Percentiles rank a stretch among this genome's conserved stretches.
Evolutionary conservation across 768 basidiomycete genomes (phyloP).

Genomic region (Amanita inopinata): DNA sequence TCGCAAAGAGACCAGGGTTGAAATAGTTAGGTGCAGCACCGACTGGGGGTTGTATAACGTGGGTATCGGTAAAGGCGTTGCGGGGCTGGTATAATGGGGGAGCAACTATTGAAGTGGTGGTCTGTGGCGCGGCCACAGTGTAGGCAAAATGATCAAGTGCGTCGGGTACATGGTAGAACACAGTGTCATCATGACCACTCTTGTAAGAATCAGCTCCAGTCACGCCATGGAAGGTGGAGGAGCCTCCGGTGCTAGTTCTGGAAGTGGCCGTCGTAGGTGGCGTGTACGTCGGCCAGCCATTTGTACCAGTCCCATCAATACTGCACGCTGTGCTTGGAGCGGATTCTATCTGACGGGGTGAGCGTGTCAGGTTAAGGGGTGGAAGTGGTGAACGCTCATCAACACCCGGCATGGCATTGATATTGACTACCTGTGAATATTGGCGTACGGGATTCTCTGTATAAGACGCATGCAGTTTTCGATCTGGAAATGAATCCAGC

Average conservation of each 20-base stretch:
- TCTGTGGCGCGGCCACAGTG: conserved; percentile 24
- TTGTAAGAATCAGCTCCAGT: conserved; percentile 8
- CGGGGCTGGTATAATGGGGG: conserved; percentile 12
- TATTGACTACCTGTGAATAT: too few relatives aligned
- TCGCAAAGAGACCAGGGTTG: conserved; percentile 16
- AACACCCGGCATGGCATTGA: conserved; percentile 13
- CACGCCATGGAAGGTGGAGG: conserved; percentile 32
- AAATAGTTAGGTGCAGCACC: conserved; percentile 14
- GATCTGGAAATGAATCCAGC: neutral
- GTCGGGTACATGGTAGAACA: conserved; percentile 29
- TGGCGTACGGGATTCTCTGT: neutral
- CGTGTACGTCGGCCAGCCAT: conserved; percentile 53
- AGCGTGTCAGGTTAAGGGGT: conserved; percentile 29
- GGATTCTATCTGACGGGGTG: conserved; percentile 36
- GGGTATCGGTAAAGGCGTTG: conserved; percentile 4
- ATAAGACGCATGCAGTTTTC: neutral
- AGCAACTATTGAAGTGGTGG: conserved; percentile 19
- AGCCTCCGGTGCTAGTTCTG: conserved; percentile 29
- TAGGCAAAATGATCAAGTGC: conserved; percentile 48
- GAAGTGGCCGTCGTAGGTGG: conserved; percentile 44
- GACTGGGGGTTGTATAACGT: neutral
- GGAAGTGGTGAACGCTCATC: conserved; percentile 38
- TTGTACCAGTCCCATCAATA: conserved; percentile 36
- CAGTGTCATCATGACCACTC: conserved; percentile 28
- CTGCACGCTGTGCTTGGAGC: conserved; percentile 42